Conservation (phyloP, 495 filamentous ascomycete species). For the Penicillium taxi region DNA sequence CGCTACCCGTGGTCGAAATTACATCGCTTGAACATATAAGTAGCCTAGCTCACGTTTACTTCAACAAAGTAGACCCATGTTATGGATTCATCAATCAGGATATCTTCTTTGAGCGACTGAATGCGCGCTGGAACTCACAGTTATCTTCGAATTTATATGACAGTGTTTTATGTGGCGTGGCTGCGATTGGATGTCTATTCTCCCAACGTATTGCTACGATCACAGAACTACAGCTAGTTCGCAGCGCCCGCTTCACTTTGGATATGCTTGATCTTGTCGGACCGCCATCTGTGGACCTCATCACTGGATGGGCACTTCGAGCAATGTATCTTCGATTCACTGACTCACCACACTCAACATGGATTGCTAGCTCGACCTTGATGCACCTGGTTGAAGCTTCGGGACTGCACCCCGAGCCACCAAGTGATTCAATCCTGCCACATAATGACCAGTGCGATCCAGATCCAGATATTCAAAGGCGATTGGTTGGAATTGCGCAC, state of each 20-base stretch:
- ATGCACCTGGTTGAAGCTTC: slow-evolving; percentile 47
- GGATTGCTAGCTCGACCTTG: slow-evolving; percentile 43
- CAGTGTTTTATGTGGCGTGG: slow-evolving; percentile 34
- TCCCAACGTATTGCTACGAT: slow-evolving; percentile 20
- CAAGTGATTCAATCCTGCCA: slow-evolving; percentile 10
- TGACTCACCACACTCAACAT: slow-evolving; percentile 37
- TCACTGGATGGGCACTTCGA: slow-evolving; percentile 40
- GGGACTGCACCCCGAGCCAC: slow-evolving; percentile 35
- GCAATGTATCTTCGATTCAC: slow-evolving; percentile 42
- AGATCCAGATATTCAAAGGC: slow-evolving; percentile 27
- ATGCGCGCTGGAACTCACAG: slow-evolving; percentile 24
- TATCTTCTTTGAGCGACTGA: slow-evolving; percentile 21
- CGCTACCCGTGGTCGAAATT: slow-evolving; percentile 25
- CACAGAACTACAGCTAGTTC: slow-evolving; percentile 31
- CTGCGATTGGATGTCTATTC: slow-evolving; percentile 38
- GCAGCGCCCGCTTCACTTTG: slow-evolving; percentile 26
- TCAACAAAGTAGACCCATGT: slow-evolving; percentile 37
- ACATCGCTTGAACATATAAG: slow-evolving; percentile 29
- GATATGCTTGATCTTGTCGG: slow-evolving; percentile 19
- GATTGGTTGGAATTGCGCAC: slow-evolving; percentile 35
- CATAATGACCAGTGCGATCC: slow-evolving; percentile 14
- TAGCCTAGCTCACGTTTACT: slow-evolving; percentile 35
- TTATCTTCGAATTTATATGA: slow-evolving; percentile 24
- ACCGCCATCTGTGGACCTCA: slow-evolving; percentile 22
- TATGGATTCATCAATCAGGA: slow-evolving; percentile 41